Evolutionary conservation across 2,329 filamentous ascomycete species (phyloP).

Genomic region (Dothistroma septosporum): DNA sequence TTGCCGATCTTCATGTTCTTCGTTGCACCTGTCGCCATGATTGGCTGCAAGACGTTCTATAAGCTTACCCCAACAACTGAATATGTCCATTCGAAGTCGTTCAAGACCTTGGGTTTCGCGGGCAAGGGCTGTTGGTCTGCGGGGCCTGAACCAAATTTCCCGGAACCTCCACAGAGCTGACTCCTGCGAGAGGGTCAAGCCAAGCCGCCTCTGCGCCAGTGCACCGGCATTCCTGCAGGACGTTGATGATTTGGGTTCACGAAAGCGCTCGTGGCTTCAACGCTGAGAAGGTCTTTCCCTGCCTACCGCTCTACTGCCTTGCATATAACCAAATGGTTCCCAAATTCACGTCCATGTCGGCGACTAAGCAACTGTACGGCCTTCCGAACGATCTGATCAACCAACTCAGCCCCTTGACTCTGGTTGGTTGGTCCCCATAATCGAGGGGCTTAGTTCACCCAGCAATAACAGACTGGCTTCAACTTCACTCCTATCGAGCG

Average conservation of each 20-base stretch:
- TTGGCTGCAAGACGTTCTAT: conserved; percentile 49
- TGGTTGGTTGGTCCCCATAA: conserved; percentile 43
- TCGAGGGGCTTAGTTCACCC: conserved; percentile 47
- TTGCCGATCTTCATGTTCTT: conserved; percentile 62
- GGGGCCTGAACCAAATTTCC: conserved; percentile 58
- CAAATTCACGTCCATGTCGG: conserved; percentile 46
- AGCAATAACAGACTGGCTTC: conserved; percentile 40
- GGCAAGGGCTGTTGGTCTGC: conserved; percentile 56
- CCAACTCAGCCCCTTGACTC: conserved; percentile 31
- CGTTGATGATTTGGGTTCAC: conserved; percentile 77
- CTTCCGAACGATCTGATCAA: conserved; percentile 48
- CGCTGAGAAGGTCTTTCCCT: conserved; percentile 66
- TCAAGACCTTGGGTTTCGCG: conserved; percentile 57
- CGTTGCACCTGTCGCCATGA: conserved; percentile 55
- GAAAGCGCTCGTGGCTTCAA: conserved; percentile 63
- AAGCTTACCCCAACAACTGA: conserved; percentile 59
- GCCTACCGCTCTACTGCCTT: conserved; percentile 53
- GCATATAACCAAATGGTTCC: conserved; percentile 55
- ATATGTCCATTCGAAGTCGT: conserved; percentile 65
- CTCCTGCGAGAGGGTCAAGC: conserved; percentile 67
- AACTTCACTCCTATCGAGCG: conserved; percentile 50
- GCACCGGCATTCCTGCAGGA: conserved; percentile 68
- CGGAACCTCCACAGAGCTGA: conserved; percentile 50
- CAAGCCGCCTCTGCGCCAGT: conserved; percentile 54
- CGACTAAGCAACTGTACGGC: conserved; percentile 42